Evolutionary conservation across 2,329 filamentous ascomycete genomes (phyloP), one percentile per base, ranked within the genome.

Genomic region (Xylaria sp.): DNA sequence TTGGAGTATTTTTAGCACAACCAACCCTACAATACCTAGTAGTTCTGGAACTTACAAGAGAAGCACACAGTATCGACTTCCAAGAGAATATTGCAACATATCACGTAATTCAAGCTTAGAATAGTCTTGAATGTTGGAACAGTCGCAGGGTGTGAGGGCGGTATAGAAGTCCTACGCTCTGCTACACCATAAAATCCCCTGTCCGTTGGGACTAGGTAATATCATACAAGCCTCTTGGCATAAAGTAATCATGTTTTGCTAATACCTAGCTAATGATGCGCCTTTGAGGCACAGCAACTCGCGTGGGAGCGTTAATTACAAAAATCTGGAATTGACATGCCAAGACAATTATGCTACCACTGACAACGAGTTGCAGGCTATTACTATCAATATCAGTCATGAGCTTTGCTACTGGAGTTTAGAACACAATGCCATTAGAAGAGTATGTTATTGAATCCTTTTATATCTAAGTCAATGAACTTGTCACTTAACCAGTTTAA

Each of bases 201-300:
- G 41, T 46, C 18, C 6, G 6, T n/a, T 13, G 41, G 41, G 18
- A n/a, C 41, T 46, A 20, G 13, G 18, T n/a, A 46, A 2, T 46
- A n/a, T n/a, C 15, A 46, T 46, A 46, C 41, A 46, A 52, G 13
- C 1, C 50, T 28, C 50, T 52, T 52, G 31, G 52, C 31, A 39
- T 10, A 48, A 18, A 28, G 9, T 28, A 50, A 34, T 50, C 20
- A 20, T 10, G 15, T 4, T 60, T 23, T 59, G 39, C 13, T 48
- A 25, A 23, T 3, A n/a, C 44, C 5, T 52, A 39, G 44, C 25
- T 46, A 48, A 48, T 48, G 10, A 34, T 34, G 59, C 34, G 4
- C 50, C 13, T 31, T 1, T 41, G 9, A 44, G 60, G 25, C 50
- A 55, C 60, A 55, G 50, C 37, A 46, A 31, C 8, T 63, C 20